Evolutionary conservation across 495 filamentous ascomycete species (phyloP).

Genomic region (Hapsidospora chrysogenum): DNA sequence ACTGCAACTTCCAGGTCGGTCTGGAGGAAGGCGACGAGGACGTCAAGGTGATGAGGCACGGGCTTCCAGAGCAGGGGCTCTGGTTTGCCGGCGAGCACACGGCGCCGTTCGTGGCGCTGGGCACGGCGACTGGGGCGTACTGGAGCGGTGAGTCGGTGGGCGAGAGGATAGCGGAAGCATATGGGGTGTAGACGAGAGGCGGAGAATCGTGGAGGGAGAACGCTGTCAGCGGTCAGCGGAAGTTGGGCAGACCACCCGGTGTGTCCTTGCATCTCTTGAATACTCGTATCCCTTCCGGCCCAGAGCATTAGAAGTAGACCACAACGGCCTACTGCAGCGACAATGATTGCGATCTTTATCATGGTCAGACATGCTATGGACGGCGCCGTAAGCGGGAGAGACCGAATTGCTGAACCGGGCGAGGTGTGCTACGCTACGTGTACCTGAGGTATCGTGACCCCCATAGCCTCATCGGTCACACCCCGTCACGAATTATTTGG

Average conservation of each 20-base stretch:
- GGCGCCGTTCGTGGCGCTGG: slow-evolving; percentile 72
- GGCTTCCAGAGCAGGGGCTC: slow-evolving; percentile 48
- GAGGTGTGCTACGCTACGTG: too few species aligned
- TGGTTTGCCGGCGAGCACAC: slow-evolving; percentile 97
- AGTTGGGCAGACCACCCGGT: too few species aligned
- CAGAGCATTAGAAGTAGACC: neutral
- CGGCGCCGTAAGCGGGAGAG: too few species aligned
- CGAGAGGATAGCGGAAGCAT: slow-evolving; percentile 34
- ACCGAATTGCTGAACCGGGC: too few species aligned
- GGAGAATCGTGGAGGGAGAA: slow-evolving; percentile 2
- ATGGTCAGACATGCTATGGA: too few species aligned
- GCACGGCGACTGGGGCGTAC: slow-evolving; percentile 78
- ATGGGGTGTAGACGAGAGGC: slow-evolving; percentile 8
- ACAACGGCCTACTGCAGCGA: too few species aligned
- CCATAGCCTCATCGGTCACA: too few species aligned
- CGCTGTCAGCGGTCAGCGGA: too few species aligned
- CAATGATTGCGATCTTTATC: too few species aligned
- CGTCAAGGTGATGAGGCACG: slow-evolving; percentile 54
- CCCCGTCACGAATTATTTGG: too few species aligned
- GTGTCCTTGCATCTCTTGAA: neutral
- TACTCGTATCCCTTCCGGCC: neutral
- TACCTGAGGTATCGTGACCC: too few species aligned
- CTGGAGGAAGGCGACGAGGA: slow-evolving; percentile 54
- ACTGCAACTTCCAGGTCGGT: slow-evolving; percentile 76
- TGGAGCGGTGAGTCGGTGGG: slow-evolving; percentile 80